A percentile compares a stretch with the other conserved stretches of the same genome.
phyloP scores from a whole-genome alignment of 1,139 yeast genomes.

The Tardiomyces blankii region DNA sequence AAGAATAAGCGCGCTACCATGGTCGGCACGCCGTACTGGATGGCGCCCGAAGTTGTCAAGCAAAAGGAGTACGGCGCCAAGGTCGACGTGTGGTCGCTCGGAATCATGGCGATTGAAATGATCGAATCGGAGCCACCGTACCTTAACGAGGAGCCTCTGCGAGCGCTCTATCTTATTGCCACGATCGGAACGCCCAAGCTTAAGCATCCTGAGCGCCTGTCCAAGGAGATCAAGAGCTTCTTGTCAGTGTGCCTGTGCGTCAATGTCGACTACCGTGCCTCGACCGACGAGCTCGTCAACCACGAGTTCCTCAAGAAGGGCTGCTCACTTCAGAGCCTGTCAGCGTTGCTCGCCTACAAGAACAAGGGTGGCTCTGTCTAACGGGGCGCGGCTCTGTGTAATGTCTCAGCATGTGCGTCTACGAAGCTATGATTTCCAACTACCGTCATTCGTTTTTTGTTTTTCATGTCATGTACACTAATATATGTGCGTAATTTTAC shows the following conservation, averaged over 20 bases:
- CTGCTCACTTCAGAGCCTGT: conserved; percentile 56
- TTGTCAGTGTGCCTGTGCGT: conserved; percentile 89
- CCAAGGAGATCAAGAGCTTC: conserved; percentile 74
- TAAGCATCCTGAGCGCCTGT: conserved; percentile 72
- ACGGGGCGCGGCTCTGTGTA: not conserved
- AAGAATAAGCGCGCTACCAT: conserved; percentile 91
- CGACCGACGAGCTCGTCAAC: conserved; percentile 73
- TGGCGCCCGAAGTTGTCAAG: conserved; percentile 98
- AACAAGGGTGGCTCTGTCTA: conserved; percentile 6
- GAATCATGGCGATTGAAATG: conserved; percentile 98
- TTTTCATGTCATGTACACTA: not conserved
- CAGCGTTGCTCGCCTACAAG: conserved; percentile 65
- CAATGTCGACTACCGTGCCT: conserved; percentile 85
- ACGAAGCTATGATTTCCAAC: not conserved
- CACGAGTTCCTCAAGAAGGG: conserved; percentile 73
- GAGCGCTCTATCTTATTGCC: conserved; percentile 82
- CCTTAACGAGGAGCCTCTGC: conserved; percentile 87
- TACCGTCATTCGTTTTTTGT: not conserved
- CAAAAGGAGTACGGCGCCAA: conserved; percentile 95
- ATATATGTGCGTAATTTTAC: too few species aligned
- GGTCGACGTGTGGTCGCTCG: conserved; percentile 96
- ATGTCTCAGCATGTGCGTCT: not conserved
- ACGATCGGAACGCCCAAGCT: conserved; percentile 95
- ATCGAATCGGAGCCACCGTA: conserved; percentile 98
- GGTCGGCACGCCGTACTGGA: conserved; percentile 99